Evolutionary conservation across 2,329 filamentous ascomycete species (phyloP).

Genomic region (Ascochyta fabae): DNA sequence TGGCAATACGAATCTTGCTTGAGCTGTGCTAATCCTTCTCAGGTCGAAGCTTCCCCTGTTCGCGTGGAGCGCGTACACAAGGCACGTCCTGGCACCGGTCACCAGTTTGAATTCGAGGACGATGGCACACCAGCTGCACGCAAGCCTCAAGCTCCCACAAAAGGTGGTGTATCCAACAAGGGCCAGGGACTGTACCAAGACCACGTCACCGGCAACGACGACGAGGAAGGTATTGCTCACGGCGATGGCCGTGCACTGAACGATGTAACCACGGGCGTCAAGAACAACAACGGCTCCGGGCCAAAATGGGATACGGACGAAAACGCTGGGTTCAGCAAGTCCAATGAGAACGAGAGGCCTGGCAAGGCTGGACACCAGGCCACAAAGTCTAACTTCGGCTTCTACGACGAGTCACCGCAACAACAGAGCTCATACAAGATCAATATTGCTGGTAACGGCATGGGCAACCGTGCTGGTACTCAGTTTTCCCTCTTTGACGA

Average conservation of each 20-base stretch:
- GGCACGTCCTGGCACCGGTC: conserved; percentile 77
- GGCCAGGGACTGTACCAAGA: conserved; percentile 79
- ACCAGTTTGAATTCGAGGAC: conserved; percentile 85
- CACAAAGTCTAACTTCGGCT: conserved; percentile 43
- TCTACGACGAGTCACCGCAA: conserved; percentile 39
- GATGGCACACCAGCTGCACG: conserved; percentile 67
- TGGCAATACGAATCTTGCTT: too few relatives aligned
- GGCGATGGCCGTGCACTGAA: conserved; percentile 59
- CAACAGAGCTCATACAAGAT: conserved; percentile 31
- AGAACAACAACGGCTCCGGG: conserved; percentile 76
- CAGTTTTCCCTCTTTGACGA: conserved; percentile 50
- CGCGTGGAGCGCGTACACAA: conserved; percentile 67
- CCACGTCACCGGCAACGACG: conserved; percentile 65
- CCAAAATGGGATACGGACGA: conserved; percentile 80
- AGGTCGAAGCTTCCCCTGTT: conserved; percentile 65
- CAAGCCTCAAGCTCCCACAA: conserved; percentile 42
- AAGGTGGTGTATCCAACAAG: conserved; percentile 66
- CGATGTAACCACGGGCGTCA: conserved; percentile 75
- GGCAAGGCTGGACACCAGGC: conserved; percentile 68
- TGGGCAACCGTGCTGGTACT: conserved; percentile 44
- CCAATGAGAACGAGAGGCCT: conserved; percentile 50
- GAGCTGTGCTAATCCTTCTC: conserved; percentile 34
- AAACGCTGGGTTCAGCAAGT: conserved; percentile 59
- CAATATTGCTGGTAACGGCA: conserved; percentile 51
- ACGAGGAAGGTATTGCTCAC: conserved; percentile 56